Conservation (phyloP, 441 rosid species). For the Populus hybrid region DNA sequence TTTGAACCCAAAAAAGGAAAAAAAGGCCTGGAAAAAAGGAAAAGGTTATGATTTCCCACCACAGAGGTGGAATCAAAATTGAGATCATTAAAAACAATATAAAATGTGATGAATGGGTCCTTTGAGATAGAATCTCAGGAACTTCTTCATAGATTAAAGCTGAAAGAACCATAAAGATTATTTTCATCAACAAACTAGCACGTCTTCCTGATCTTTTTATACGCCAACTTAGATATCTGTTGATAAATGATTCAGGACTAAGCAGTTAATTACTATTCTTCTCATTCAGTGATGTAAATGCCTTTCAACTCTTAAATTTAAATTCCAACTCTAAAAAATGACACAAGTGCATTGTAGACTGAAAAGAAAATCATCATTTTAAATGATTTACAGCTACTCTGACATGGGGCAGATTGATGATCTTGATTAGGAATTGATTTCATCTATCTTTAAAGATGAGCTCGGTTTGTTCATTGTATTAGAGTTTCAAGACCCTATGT, state of each 20-base stretch:
- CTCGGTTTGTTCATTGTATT: neutral
- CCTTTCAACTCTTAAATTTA: neutral
- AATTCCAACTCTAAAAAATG: neutral
- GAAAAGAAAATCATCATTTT: neutral
- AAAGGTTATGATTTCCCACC: neutral
- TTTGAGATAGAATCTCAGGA: neutral
- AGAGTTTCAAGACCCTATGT: neutral
- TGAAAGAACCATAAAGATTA: neutral
- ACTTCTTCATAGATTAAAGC: neutral
- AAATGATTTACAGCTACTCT: neutral
- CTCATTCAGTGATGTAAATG: neutral
- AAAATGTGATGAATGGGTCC: neutral
- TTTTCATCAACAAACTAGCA: slow-evolving; percentile 6
- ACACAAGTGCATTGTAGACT: neutral
- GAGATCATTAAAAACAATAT: neutral
- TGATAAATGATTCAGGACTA: neutral
- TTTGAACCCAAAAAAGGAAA: neutral
- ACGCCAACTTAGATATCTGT: neutral
- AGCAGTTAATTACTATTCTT: neutral
- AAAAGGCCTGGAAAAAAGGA: neutral
- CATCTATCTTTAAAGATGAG: neutral
- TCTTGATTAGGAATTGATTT: neutral
- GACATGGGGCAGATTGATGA: neutral
- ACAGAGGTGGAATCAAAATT: neutral
- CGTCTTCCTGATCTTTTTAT: neutral